phyloP scores from a whole-genome alignment of 78 protist genomes.

The Dictyostelium capitatum region DNA sequence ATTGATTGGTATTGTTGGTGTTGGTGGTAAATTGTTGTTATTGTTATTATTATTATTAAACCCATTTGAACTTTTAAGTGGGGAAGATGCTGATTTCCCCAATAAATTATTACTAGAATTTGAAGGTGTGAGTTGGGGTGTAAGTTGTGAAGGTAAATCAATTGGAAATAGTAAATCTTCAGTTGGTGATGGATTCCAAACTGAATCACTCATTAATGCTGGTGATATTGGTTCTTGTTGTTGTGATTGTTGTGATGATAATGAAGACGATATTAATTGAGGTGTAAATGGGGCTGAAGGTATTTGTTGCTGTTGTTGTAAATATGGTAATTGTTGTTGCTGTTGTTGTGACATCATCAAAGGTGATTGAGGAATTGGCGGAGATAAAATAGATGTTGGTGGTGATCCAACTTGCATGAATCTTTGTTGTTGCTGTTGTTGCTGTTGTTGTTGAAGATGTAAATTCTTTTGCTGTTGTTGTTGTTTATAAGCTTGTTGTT shows the following conservation, averaged over 20 bases:
- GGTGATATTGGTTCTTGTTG: constrained; percentile 13
- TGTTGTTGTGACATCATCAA: background rate
- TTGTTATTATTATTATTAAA: background rate
- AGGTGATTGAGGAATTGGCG: constrained; percentile 72
- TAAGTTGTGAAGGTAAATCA: constrained; percentile 54
- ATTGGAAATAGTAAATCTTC: constrained; percentile 59
- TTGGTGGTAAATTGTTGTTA: constrained; percentile 4
- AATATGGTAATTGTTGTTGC: background rate
- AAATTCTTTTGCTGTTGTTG: constrained; percentile 11
- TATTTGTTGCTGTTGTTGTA: background rate
- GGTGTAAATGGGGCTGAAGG: constrained; percentile 52
- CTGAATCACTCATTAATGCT: constrained; percentile 15
- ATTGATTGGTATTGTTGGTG: constrained; percentile 10
- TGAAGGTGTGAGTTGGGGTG: constrained; percentile 57
- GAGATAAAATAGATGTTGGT: constrained; percentile 21
- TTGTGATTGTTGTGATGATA: background rate
- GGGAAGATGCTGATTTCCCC: constrained; percentile 10
- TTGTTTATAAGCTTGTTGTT: constrained; percentile 18
- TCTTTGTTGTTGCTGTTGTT: constrained; percentile 30
- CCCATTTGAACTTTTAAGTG: background rate
- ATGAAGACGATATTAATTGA: constrained; percentile 8
- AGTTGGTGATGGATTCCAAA: constrained; percentile 69
- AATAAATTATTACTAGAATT: background rate
- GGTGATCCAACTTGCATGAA: constrained; percentile 13
- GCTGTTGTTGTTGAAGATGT: constrained; percentile 35